Base-by-base conservation (phyloP, 2,329 filamentous ascomycete genomes). In the Fusarium cicatricum region DNA sequence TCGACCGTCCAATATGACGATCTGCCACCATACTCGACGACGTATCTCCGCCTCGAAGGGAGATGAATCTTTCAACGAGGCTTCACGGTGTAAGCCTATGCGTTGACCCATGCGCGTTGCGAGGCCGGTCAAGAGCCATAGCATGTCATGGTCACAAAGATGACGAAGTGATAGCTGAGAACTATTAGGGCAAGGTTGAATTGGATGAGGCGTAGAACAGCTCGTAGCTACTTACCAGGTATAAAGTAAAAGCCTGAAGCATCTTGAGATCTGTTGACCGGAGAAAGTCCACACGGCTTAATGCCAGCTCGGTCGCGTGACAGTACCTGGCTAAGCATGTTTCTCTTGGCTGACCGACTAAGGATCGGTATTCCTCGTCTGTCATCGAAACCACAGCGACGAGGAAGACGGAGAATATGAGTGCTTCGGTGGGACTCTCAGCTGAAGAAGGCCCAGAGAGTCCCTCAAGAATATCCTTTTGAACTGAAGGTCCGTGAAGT, bases 1-100 rank as follows among this genome's bases (percentile, higher is more conserved):
- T 4, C 47, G 26, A 12, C 47, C 47, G 21, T 51, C 47, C 11
- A 51, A 38, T 4, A 51, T 51, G 8, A 44, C 32, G 12, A 51
- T 51, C 26, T 51, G 47, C 47, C 47, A 51, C 47, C 47, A 51
- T 2, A 51, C 47, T 4, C 47, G 47, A 5, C 47, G 47, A 12
- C 38, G 39, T 23, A 51, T 10, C n/a, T 51, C 47, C 9, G 47
- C 47, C 34, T 51, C 47, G 15, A 51, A 51, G 1, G 47, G 47
- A 3, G 15, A 15, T 3, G 44, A n/a, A 12, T 12, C 32, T 23
- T 37, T 29, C 3, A 51, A 38, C 12, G 47, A 51, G 14, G 38
- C 43, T 23, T 51, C 47, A 4, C 47, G 47, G 19, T 51, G 47
- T 2, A 51, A 38, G 5, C 47, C 47, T 38, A 51, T 51, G 29